Conservation (phyloP, 2,329 filamentous ascomycete species). For the Ramularia collo-cygni region DNA sequence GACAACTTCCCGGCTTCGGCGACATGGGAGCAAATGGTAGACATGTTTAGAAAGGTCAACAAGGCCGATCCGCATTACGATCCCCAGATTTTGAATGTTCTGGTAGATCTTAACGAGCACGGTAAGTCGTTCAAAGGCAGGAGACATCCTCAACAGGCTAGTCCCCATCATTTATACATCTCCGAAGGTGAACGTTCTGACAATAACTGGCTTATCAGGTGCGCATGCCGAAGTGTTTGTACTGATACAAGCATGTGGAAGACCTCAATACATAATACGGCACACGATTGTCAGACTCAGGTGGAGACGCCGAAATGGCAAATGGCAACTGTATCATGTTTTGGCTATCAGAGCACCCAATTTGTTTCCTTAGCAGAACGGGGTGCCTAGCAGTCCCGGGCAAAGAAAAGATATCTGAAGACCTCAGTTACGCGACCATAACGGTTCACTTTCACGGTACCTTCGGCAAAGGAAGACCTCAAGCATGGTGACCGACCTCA, state of each 20-base stretch:
- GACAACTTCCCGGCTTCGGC: slow-evolving; percentile 5
- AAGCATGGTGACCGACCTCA: too few species aligned
- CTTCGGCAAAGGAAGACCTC: too few species aligned
- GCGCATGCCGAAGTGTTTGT: slow-evolving; percentile 7
- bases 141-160: too few species aligned
- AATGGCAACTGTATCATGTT: slow-evolving; percentile 5
- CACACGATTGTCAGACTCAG: slow-evolving; percentile 8
- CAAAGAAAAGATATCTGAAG: too few species aligned
- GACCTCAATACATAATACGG: slow-evolving; percentile 5
- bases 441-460: too few species aligned
- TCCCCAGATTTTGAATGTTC: slow-evolving; percentile 2
- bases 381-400: too few species aligned
- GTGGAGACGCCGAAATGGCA: slow-evolving; percentile 6
- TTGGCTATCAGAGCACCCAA: slow-evolving; percentile 5
- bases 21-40: slow-evolving; percentile 4
- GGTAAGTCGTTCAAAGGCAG: neutral
- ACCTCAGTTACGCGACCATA: too few species aligned
- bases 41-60: slow-evolving; percentile 6
- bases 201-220: too few species aligned
- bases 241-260: slow-evolving; percentile 5
- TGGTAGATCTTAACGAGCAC: slow-evolving; percentile 6
- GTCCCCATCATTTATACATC: too few species aligned
- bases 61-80: slow-evolving; percentile 1
- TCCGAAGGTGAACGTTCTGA: too few species aligned
- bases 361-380: neutral